Evolutionary conservation across 805 yeast genomes (phyloP), one percentile per base, ranked within the genome.

Genomic region (Candida pini): DNA sequence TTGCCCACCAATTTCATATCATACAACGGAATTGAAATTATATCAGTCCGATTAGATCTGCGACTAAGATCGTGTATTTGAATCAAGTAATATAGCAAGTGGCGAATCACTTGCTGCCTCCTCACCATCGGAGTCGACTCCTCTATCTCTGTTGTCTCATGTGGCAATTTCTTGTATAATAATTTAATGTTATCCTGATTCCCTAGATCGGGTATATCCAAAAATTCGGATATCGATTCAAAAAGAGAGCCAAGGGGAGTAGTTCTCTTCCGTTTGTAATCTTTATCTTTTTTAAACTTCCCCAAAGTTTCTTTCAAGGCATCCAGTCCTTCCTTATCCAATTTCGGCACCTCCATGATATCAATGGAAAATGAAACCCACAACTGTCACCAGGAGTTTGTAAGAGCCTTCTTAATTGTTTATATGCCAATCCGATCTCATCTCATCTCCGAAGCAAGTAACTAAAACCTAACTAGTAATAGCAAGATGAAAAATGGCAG

Each of bases 1-100:
- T 68, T 71, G 23, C 82, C 80, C 36, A 92, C 72, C 4, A 75
- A 70, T 52, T 78, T 82, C 70, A 90, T 78, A 54, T 92, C 97
- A 48, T 86, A 88, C 8, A 90, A 64, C 0, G 97, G 85, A 12
- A 90, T 79, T 7, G 81, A 64, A 9, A 83, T 65, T 32, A 73
- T 44, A 38, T 67, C 65, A 6, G 47, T 36, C n/a, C 52, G 40
- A 12, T 50, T 54, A 18, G 50, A 35, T 30, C 52, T 57, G 1
- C 41, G 40, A 4, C 78, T 60, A 2, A 59, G 38, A 5, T 41
- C 30, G 44, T 73, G 76, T 16, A 73, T 64, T 26, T 59, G 45
- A 2, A 46, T 28, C n/a, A 76, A 48, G 31, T 50, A 56, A 3
- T 54, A 43, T 12, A 74, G 51, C 4, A 73, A 48, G 21, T 44